A percentile compares a stretch with the other conserved stretches of the same genome.
These are phyloP conservation scores for Ramalina intermedia DNA, from an alignment of 495 filamentous ascomycete genomes.

Conservation along the genomic window DNA sequence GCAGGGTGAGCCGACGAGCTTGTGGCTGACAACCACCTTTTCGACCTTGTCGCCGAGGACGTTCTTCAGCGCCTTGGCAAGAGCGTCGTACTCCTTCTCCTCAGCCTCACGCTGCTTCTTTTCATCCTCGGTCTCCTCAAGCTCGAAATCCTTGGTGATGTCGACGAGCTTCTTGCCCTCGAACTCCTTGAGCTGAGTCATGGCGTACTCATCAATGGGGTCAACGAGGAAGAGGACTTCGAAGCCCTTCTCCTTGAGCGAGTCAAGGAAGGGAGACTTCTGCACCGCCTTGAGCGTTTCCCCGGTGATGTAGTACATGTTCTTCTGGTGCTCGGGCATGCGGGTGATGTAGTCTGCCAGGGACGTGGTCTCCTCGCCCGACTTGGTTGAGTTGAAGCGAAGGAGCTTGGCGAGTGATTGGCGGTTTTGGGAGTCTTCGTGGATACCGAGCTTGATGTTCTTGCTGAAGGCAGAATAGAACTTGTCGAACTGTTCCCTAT, in stretches of 20 bases:
- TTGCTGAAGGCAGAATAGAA: slow-evolving; percentile 99
- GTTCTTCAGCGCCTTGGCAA: slow-evolving; percentile 96
- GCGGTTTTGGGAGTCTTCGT: slow-evolving; percentile 99
- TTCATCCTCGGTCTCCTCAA: slow-evolving; percentile 99
- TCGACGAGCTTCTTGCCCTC: slow-evolving; percentile 99
- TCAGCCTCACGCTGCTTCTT: slow-evolving; percentile 91
- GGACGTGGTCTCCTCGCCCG: slow-evolving; percentile 88
- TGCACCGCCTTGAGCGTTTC: slow-evolving; percentile 95
- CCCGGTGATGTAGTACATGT: slow-evolving; percentile 99
- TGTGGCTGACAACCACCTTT: slow-evolving; percentile 99
- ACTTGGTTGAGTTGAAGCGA: slow-evolving; percentile 97
- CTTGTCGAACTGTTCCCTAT: slow-evolving; percentile 99
- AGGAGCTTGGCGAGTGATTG: slow-evolving; percentile 89
- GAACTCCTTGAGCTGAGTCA: slow-evolving; percentile 99
- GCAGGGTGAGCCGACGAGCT: slow-evolving; percentile 88
- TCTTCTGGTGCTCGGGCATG: slow-evolving; percentile 99
- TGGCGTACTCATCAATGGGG: slow-evolving; percentile 99
- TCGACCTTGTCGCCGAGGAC: slow-evolving; percentile 98
- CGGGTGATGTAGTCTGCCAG: slow-evolving; percentile 93
- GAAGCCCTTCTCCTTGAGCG: slow-evolving; percentile 98
- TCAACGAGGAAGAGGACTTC: slow-evolving; percentile 99
- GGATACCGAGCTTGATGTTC: slow-evolving; percentile 99
- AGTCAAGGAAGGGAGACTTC: slow-evolving; percentile 97
- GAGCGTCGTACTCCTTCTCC: slow-evolving; percentile 91
- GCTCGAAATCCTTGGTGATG: slow-evolving; percentile 99